These are phyloP conservation scores for Nakaseomyces uthaithaninus DNA, from an alignment of 1,139 yeast genomes.

Conservation along the genomic window DNA sequence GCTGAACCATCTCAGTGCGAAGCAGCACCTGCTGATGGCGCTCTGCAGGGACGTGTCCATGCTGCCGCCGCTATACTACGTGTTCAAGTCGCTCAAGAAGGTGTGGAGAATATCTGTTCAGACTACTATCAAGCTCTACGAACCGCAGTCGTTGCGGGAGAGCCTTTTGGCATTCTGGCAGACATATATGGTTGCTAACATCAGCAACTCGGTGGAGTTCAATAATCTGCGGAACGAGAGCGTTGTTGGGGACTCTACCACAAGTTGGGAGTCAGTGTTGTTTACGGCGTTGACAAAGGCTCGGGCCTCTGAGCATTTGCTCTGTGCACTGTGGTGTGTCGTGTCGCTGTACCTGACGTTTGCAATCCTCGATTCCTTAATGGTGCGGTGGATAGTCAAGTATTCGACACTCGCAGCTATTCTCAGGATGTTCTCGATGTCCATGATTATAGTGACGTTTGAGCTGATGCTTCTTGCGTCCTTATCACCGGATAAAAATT, in stretches of 20 bases:
- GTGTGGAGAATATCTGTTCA: conserved; percentile 31
- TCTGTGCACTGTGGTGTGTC: conserved; percentile 73
- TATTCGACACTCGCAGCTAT: conserved; percentile 85
- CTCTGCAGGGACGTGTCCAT: conserved; percentile 66
- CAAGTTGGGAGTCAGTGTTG: conserved; percentile 12
- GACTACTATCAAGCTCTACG: conserved; percentile 26
- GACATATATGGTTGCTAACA: conserved; percentile 32
- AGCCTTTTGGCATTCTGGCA: conserved; percentile 34
- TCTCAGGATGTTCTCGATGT: conserved; percentile 74
- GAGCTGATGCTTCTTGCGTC: conserved; percentile 62
- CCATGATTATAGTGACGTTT: conserved; percentile 59
- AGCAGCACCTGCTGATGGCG: conserved; percentile 69
- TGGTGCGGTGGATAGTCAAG: conserved; percentile 89
- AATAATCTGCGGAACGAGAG: conserved; percentile 6
- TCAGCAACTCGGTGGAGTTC: conserved; percentile 9
- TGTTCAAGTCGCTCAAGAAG: conserved; percentile 47
- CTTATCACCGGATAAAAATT: conserved; percentile 46
- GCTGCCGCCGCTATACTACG: conserved; percentile 53
- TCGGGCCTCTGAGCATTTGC: conserved; percentile 58
- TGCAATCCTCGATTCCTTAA: conserved; percentile 78
- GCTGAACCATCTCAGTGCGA: conserved; percentile 46
- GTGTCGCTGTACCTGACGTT: conserved; percentile 82
- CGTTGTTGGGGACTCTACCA: conserved; percentile 17
- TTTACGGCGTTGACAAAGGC: conserved; percentile 42
- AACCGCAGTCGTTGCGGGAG: conserved; percentile 29